Conservation (phyloP, 495 filamentous ascomycete species). For the Cercophora sp. region DNA sequence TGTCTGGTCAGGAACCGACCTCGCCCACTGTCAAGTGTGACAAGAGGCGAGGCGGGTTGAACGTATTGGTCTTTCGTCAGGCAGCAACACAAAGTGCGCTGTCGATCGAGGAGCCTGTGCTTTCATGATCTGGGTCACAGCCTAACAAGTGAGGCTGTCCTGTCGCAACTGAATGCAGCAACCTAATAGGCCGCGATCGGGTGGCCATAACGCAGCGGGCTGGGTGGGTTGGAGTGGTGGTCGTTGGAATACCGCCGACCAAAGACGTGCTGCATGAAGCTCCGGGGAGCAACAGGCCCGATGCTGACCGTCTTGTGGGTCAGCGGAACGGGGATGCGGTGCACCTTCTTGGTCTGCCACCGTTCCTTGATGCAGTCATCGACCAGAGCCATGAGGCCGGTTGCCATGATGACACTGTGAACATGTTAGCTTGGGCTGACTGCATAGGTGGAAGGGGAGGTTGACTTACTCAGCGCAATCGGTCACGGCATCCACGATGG, state of each 20-base stretch:
- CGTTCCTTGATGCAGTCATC: constrained; percentile 86
- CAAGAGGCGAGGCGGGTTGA: neutral
- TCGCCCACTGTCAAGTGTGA: too few species aligned
- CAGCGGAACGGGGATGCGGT: constrained; percentile 54
- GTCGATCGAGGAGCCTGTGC: neutral
- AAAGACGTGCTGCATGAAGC: constrained; percentile 77
- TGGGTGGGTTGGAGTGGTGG: constrained; percentile 32
- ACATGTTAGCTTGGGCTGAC: constrained; percentile 20
- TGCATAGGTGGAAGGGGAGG: constrained; percentile 5
- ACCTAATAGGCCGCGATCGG: constrained; percentile 37
- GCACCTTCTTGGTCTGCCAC: constrained; percentile 64
- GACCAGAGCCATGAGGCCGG: constrained; percentile 82
- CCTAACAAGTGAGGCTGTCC: neutral
- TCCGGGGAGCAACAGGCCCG: constrained; percentile 65
- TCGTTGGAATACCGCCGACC: constrained; percentile 51
- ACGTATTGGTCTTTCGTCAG: constrained; percentile 1
- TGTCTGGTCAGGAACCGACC: constrained; percentile 1
- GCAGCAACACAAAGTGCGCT: neutral
- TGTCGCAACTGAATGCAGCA: neutral
- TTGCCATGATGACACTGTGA: constrained; percentile 77
- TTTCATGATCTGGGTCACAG: neutral
- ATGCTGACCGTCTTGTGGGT: constrained; percentile 58
- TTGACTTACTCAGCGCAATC: constrained; percentile 90
- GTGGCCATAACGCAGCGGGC: constrained; percentile 38
- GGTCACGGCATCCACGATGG: constrained; percentile 59